Evolutionary conservation across 2,329 filamentous ascomycete species (phyloP).

Genomic region (Colletotrichum echinochloae): DNA sequence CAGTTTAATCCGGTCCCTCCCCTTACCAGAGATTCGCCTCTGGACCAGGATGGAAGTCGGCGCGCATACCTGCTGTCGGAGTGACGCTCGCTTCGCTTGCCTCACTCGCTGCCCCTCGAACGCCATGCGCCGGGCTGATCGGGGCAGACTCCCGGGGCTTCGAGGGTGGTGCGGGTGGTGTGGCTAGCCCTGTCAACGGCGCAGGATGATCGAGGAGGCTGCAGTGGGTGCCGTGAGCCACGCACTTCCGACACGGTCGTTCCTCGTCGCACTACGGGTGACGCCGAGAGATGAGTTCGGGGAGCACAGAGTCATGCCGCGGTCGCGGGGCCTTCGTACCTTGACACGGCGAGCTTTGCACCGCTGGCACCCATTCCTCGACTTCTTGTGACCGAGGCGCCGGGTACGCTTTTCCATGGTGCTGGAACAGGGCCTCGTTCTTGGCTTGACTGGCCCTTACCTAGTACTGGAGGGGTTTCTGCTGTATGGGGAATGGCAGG

Average conservation of each 20-base stretch:
- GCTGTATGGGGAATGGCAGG: neutral
- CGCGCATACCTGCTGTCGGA: slow-evolving; percentile 30
- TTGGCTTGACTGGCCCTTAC: neutral
- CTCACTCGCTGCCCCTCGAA: slow-evolving; percentile 5
- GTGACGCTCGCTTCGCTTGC: slow-evolving; percentile 27
- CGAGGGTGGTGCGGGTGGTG: slow-evolving; percentile 22
- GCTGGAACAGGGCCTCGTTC: neutral
- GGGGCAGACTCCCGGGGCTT: slow-evolving; percentile 11
- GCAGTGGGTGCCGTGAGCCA: slow-evolving; percentile 51
- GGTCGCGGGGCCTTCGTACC: slow-evolving; percentile 33
- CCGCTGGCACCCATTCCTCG: slow-evolving; percentile 47
- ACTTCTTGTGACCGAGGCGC: slow-evolving; percentile 46
- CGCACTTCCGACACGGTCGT: slow-evolving; percentile 51
- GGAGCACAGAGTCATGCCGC: neutral
- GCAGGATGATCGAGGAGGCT: slow-evolving; percentile 39
- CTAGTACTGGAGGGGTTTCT: neutral
- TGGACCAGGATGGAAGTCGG: neutral
- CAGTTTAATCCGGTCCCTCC: neutral
- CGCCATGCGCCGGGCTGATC: neutral
- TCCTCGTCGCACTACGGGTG: slow-evolving; percentile 47
- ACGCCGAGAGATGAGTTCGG: neutral
- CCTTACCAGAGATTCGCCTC: neutral
- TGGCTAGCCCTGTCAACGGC: neutral
- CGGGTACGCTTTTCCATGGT: slow-evolving; percentile 34
- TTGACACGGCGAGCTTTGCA: slow-evolving; percentile 49